phyloP scores from a whole-genome alignment of 495 filamentous ascomycete species.

The Umbilicaria muhlenbergii region DNA sequence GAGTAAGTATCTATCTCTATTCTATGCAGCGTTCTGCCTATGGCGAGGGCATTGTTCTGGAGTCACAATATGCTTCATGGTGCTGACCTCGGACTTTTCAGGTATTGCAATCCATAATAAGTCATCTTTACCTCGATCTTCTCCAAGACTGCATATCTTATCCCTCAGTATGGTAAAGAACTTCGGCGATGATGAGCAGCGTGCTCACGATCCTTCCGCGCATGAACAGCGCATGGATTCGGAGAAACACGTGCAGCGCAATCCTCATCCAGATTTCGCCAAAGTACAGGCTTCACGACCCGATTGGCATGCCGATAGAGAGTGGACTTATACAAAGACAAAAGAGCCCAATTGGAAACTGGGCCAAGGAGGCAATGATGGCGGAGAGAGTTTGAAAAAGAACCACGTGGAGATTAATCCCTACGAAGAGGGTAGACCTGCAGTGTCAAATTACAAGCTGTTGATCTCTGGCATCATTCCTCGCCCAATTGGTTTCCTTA shows the following conservation, averaged over 20 bases:
- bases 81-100: too few species aligned
- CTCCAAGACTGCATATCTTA: too few species aligned
- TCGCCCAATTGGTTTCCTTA: slow-evolving; percentile 54
- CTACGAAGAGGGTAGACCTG: slow-evolving; percentile 50
- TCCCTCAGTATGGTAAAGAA: slow-evolving; percentile 1
- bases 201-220: slow-evolving; percentile 14
- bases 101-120: too few species aligned
- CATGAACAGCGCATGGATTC: slow-evolving; percentile 21
- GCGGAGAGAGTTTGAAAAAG: slow-evolving; percentile 34
- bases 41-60: too few species aligned
- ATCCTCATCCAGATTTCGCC: slow-evolving; percentile 50
- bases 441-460: slow-evolving; percentile 76
- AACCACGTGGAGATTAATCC: slow-evolving; percentile 73
- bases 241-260: slow-evolving; percentile 8
- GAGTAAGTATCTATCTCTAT: too few species aligned
- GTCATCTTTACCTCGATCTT: too few species aligned
- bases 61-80: too few species aligned
- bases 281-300: slow-evolving; percentile 57
- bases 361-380: slow-evolving; percentile 60
- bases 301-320: slow-evolving; percentile 36
- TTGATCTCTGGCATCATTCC: slow-evolving; percentile 79
- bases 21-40: too few species aligned
- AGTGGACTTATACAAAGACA: slow-evolving; percentile 49
- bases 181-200: slow-evolving; percentile 17
- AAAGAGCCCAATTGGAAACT: slow-evolving; percentile 59